A percentile compares a stretch with the other conserved stretches of the same genome.
Evolutionary conservation across 805 yeast genomes (phyloP).

Genomic region (Komagataella phaffii): DNA sequence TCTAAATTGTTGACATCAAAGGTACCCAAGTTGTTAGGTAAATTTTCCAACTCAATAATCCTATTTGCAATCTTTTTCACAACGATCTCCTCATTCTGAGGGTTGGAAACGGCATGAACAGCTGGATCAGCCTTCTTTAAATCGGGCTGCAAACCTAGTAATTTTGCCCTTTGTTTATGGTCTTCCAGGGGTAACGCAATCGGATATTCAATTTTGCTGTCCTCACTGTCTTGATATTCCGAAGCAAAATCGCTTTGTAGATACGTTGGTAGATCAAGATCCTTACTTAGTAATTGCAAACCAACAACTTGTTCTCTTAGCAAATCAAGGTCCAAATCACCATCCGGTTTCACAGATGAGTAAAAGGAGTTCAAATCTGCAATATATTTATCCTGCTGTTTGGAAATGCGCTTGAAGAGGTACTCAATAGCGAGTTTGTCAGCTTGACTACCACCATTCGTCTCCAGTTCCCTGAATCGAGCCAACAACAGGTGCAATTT

Average conservation of each 20-base stretch:
- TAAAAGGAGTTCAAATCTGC: slow-evolving; percentile 8
- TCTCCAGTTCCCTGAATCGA: slow-evolving; percentile 14
- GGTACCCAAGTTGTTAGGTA: slow-evolving; percentile 64
- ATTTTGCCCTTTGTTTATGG: slow-evolving; percentile 22
- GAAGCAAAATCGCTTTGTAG: slow-evolving; percentile 26
- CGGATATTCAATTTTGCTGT: background rate
- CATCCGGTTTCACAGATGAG: background rate
- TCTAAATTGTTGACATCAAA: slow-evolving; percentile 21
- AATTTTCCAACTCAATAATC: slow-evolving; percentile 42
- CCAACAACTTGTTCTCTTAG: slow-evolving; percentile 49
- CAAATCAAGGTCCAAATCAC: slow-evolving; percentile 22
- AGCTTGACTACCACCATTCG: slow-evolving; percentile 4
- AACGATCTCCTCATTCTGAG: slow-evolving; percentile 37
- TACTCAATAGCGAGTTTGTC: slow-evolving; percentile 33
- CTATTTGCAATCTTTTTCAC: slow-evolving; percentile 42
- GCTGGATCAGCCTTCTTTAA: slow-evolving; percentile 17
- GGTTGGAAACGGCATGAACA: slow-evolving; percentile 32
- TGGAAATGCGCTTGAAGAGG: slow-evolving; percentile 23
- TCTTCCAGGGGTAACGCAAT: slow-evolving; percentile 12
- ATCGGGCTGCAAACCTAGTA: slow-evolving; percentile 23
- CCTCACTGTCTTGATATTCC: slow-evolving; percentile 4
- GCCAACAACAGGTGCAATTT: slow-evolving; percentile 14
- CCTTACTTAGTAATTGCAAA: slow-evolving; percentile 50
- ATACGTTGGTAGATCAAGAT: slow-evolving; percentile 46
- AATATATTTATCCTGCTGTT: slow-evolving; percentile 23